Percentiles rank a stretch among this genome's conserved stretches.
Conservation (phyloP, 139 green algal species). For the Chlorella sp. region DNA sequence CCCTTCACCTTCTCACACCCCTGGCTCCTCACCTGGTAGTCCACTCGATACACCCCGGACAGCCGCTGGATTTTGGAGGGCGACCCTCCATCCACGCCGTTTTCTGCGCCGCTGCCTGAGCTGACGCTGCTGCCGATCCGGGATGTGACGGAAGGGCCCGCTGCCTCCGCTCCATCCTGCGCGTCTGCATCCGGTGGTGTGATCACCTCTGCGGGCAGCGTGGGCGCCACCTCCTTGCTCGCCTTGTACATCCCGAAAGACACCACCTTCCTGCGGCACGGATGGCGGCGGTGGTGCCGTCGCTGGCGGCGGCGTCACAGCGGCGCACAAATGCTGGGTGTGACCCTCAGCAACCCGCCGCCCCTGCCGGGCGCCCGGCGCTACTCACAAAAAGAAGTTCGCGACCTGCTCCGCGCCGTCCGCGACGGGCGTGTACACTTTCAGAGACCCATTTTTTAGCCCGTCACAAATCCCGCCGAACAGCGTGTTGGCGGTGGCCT, state of each 20-base stretch:
- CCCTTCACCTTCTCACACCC: background rate
- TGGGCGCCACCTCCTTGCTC: background rate
- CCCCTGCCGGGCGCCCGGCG: too few species aligned
- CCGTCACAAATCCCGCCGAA: background rate
- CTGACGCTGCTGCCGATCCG: background rate
- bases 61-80: too few species aligned
- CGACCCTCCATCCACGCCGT: background rate
- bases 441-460: background rate
- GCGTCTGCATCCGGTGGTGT: background rate
- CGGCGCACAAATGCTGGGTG: too few species aligned
- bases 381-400: slow-evolving; percentile 20
- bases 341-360: too few species aligned
- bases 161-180: background rate
- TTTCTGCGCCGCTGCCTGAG: background rate
- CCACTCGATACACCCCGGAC: slow-evolving; percentile 24
- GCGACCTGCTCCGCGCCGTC: slow-evolving; percentile 21
- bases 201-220: background rate
- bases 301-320: too few species aligned
- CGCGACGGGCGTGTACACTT: slow-evolving; percentile 10
- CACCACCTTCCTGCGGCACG: background rate
- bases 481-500: background rate
- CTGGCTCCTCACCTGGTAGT: slow-evolving; percentile 7
- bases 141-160: background rate
- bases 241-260: background rate
- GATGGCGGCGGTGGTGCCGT: too few species aligned